phyloP scores from a whole-genome alignment of 805 yeast genomes.

The Hanseniaspora jakobsenii region DNA sequence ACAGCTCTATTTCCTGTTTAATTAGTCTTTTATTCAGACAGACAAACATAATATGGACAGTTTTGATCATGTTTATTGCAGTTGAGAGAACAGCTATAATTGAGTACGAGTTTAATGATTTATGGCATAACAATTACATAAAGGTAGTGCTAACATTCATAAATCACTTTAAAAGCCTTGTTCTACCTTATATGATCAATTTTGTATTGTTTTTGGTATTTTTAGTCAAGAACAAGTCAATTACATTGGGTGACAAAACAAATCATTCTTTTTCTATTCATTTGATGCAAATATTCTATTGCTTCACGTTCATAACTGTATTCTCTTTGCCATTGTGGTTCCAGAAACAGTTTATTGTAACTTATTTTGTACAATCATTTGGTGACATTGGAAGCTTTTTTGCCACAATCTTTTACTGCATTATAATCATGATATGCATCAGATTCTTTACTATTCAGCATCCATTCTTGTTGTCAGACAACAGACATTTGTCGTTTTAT shows the following conservation, averaged over 20 bases:
- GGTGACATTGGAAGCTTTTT: constrained; percentile 21
- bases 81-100: constrained; percentile 41
- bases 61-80: constrained; percentile 43
- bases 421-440: constrained; percentile 36
- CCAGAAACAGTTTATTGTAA: constrained; percentile 31
- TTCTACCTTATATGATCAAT: constrained; percentile 43
- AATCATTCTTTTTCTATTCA: constrained; percentile 68
- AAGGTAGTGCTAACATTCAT: constrained; percentile 30
- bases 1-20: constrained; percentile 47
- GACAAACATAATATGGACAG: constrained; percentile 82
- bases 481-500: constrained; percentile 87
- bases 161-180: constrained; percentile 28
- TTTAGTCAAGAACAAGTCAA: constrained; percentile 59
- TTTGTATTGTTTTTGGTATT: constrained; percentile 45
- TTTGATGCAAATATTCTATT: constrained; percentile 70
- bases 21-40: constrained; percentile 69
- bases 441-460: constrained; percentile 61
- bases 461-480: constrained; percentile 86
- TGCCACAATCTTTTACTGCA: constrained; percentile 25
- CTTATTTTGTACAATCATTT: constrained; percentile 30
- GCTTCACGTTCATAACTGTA: constrained; percentile 47
- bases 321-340: constrained; percentile 70
- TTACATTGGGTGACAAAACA: constrained; percentile 82
- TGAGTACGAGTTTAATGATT: constrained; percentile 31
- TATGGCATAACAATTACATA: constrained; percentile 31